Base-by-base conservation (phyloP, 768 basidiomycete genomes). In the Boletus bicolor region DNA sequence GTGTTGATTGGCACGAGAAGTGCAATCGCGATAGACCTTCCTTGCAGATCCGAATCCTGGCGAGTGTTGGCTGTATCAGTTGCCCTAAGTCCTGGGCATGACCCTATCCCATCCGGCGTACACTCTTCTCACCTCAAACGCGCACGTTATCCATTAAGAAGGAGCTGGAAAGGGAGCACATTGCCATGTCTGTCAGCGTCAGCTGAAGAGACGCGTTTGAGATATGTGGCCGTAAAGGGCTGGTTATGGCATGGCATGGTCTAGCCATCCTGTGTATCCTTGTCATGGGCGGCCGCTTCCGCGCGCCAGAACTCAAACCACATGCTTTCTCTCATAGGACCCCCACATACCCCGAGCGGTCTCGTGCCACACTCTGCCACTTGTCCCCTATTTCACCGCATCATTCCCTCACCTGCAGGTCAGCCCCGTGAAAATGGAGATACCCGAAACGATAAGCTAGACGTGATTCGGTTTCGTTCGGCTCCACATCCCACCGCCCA, bases 1-100 rank as follows among this genome's bases (percentile, higher is more conserved):
- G 42, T 54, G 43, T 45, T 64, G 65, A 64, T 67, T 67, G 59
- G 54, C 62, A 44, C 38, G 56, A 44, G 51, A 59, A 53, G 35
- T 34, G 26, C 52, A 35, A 47, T 37, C 41, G 50, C 54, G 53
- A 67, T 36, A n/a, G 39, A 10, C 48, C 63, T 65, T 68, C 66
- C 49, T 53, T 55, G 59, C 56, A 64, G 67, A 69, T 69, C 66
- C 60, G 64, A 37, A 44, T 58, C 51, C 64, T 55, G 59, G 65
- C 67, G 66, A 68, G 67, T 67, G 55, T 69, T 67, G 58, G 55
- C 44, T 39, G 56, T 53, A 48, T 36, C 58, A 26, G 28, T 36
- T 54, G 11, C 65, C 65, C 65, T 68, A 54, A 44, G 49, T 54
- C 65, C 65, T 68, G 63, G 66, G 66, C 32, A 42, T 11, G 42